Evolutionary conservation across 2,329 filamentous ascomycete genomes (phyloP).

Genomic region (Ophidiomyces ophidiicola): DNA sequence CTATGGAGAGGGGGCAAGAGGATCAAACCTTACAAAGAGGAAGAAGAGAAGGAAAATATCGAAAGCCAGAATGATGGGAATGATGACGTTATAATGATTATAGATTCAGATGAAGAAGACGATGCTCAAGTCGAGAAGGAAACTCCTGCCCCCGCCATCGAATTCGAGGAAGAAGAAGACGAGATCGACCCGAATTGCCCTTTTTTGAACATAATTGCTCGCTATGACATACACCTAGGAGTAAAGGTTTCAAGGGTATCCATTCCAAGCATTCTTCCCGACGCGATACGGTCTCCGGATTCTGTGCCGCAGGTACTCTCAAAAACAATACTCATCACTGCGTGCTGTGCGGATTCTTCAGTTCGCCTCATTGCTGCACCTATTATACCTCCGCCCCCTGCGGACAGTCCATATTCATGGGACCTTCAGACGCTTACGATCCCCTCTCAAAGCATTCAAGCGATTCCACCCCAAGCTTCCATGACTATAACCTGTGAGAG

Average conservation of each 20-base stretch:
- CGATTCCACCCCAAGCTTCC: conserved; percentile 39
- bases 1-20: conserved; percentile 48
- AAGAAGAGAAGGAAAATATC: conserved; percentile 18
- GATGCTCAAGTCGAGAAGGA: conserved; percentile 28
- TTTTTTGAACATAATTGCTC: conserved; percentile 42
- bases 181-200: conserved; percentile 47
- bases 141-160: conserved; percentile 20
- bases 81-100: conserved; percentile 41
- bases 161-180: conserved; percentile 45
- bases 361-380: conserved; percentile 45
- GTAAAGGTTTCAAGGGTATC: conserved; percentile 43
- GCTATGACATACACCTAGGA: conserved; percentile 44
- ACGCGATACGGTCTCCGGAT: conserved; percentile 29
- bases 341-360: conserved; percentile 46
- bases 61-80: conserved; percentile 32
- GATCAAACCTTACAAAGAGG: conserved; percentile 29
- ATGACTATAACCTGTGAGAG: conserved; percentile 42
- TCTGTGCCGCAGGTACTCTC: conserved; percentile 38
- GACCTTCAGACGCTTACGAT: conserved; percentile 41
- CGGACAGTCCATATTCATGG: conserved; percentile 24
- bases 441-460: conserved; percentile 36
- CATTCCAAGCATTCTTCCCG: conserved; percentile 35
- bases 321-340: conserved; percentile 41
- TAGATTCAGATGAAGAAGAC: conserved; percentile 46
- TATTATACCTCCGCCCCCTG: conserved; percentile 40